phyloP scores from a whole-genome alignment of 73 alveolate genomes.

The Blepharisma japonicum region DNA sequence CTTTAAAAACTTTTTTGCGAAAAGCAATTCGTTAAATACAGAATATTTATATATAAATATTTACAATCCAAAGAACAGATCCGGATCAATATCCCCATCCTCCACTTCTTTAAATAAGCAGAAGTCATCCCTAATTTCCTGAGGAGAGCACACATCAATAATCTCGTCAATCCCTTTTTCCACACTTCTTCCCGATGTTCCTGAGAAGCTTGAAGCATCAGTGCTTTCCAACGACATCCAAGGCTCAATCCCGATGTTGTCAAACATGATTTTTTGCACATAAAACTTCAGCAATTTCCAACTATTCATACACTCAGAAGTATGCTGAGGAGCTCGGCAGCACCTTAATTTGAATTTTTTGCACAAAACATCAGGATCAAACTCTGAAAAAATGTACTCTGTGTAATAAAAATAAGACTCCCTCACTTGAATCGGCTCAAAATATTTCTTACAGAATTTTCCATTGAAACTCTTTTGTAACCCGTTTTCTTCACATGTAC shows the following conservation, averaged over 20 bases:
- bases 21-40: too few relatives aligned
- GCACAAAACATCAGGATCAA: neutral
- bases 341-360: conserved; percentile 8
- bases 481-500: too few relatives aligned
- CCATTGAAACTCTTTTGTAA: conserved; percentile 4
- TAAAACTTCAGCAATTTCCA: neutral
- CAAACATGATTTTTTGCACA: neutral
- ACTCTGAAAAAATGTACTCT: conserved; percentile 14
- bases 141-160: too few relatives aligned
- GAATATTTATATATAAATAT: too few relatives aligned
- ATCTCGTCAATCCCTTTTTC: too few relatives aligned
- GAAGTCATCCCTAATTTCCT: too few relatives aligned
- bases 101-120: too few relatives aligned
- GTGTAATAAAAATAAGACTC: conserved; percentile 19
- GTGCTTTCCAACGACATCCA: neutral
- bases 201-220: too few relatives aligned
- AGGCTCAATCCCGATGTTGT: conserved; percentile 15
- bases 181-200: too few relatives aligned
- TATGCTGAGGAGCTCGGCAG: neutral
- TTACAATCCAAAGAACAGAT: too few relatives aligned
- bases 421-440: neutral
- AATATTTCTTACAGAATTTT: neutral
- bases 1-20: too few relatives aligned
- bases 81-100: too few relatives aligned
- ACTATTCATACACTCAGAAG: neutral